Percentiles rank a stretch among this genome's conserved stretches.
These are phyloP conservation scores for Xylariaceae sp. DNA, from an alignment of 2,329 filamentous ascomycete species.

Conservation along the genomic window DNA sequence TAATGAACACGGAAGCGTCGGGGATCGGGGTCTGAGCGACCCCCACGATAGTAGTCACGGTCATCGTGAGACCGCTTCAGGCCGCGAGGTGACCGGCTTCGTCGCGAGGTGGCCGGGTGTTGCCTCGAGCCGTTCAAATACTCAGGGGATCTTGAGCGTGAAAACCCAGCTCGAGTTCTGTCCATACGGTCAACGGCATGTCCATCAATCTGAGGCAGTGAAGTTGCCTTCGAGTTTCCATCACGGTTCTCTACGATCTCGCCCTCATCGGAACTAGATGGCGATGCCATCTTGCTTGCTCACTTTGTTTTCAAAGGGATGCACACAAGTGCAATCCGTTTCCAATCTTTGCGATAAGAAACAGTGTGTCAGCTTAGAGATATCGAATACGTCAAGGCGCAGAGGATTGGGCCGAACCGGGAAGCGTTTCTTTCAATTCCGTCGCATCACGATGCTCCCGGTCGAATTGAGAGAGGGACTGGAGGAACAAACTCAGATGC, in stretches of 20 bases:
- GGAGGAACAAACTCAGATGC: neutral
- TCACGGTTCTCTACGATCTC: conserved; percentile 74
- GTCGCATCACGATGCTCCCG: conserved; percentile 27
- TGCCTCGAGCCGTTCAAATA: conserved; percentile 35
- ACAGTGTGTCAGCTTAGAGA: conserved; percentile 30
- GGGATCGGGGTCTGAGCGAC: conserved; percentile 49
- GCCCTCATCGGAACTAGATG: conserved; percentile 74
- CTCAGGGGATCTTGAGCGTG: conserved; percentile 53
- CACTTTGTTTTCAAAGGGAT: conserved; percentile 27
- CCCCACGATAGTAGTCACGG: conserved; percentile 45
- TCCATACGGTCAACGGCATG: conserved; percentile 86
- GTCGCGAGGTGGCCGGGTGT: conserved; percentile 45
- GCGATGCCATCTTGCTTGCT: conserved; percentile 33
- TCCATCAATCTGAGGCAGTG: conserved; percentile 70
- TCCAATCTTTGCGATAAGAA: conserved; percentile 26
- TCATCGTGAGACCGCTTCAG: conserved; percentile 65
- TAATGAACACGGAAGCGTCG: conserved; percentile 60
- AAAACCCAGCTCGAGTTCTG: conserved; percentile 67
- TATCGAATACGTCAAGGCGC: conserved; percentile 25
- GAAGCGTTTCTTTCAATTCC: conserved; percentile 29
- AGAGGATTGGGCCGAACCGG: conserved; percentile 37
- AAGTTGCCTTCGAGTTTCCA: conserved; percentile 75
- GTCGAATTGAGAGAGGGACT: conserved; percentile 3
- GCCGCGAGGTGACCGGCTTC: conserved; percentile 58
- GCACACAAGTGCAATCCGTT: conserved; percentile 24